These are phyloP conservation scores for Lecanicillium sp. DNA, from an alignment of 2,329 filamentous ascomycete genomes.

Conservation along the genomic window DNA sequence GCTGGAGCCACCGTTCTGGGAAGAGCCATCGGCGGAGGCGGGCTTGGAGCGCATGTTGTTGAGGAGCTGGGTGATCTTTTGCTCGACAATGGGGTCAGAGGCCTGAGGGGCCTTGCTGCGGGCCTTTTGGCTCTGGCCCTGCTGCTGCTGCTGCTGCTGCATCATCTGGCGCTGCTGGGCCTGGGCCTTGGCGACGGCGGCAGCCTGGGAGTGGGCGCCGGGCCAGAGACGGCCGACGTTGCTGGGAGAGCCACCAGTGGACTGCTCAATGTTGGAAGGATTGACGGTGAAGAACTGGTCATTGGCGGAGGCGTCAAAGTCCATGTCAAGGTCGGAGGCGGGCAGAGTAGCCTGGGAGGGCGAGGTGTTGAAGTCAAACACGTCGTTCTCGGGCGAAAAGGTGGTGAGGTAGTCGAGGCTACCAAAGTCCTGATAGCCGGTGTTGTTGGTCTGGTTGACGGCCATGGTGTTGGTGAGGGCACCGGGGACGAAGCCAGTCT, in stretches of 20 bases:
- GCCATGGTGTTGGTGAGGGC: conserved; percentile 75
- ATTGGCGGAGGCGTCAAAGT: conserved; percentile 39
- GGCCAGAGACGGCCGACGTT: conserved; percentile 75
- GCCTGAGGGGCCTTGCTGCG: conserved; percentile 46
- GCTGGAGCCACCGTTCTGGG: conserved; percentile 52
- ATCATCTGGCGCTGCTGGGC: conserved; percentile 62
- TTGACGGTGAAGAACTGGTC: conserved; percentile 65
- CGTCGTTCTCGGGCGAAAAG: conserved; percentile 55
- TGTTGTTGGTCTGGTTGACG: conserved; percentile 59
- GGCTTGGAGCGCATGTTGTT: conserved; percentile 84
- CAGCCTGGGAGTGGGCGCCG: conserved; percentile 88
- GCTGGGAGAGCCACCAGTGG: conserved; percentile 41
- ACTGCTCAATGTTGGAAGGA: conserved; percentile 65
- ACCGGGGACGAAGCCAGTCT: conserved; percentile 85
- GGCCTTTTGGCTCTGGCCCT: conserved; percentile 36
- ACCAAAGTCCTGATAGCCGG: conserved; percentile 46
- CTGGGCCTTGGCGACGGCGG: conserved; percentile 61
- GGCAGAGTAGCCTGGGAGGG: conserved; percentile 55
- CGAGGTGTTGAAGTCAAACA: conserved; percentile 67
- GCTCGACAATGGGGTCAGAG: conserved; percentile 70
- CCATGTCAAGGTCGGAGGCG: conserved; percentile 62
- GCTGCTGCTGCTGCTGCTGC: conserved; percentile 39
- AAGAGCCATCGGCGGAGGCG: conserved; percentile 40
- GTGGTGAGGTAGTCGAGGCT: conserved; percentile 47
- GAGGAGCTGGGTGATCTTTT: conserved; percentile 88